Base-by-base conservation (phyloP, 2,329 filamentous ascomycete species). In the Claviceps quebecensis region DNA sequence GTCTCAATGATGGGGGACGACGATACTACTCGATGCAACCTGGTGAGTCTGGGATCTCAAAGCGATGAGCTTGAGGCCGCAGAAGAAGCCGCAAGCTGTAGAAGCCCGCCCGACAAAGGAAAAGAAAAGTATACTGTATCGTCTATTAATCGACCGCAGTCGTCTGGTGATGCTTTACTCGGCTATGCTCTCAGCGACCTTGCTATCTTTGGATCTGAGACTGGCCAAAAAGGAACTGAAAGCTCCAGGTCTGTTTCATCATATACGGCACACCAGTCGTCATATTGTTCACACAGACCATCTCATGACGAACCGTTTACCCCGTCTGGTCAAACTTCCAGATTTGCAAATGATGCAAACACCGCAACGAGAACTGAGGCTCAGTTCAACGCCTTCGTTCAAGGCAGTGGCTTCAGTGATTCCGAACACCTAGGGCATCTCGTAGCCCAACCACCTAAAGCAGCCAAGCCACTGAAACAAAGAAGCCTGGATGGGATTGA, bases 401-500 rank as follows among this genome's bases (percentile, higher is more conserved):
- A 14, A 19, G 36, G 44, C 16, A 46, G 22, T 34, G 23, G 44
- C 36, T 45, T n/a, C 5, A 37, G 23, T 17, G 43, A 38, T 16
- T 19, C 7, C 23, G 9, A 14, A 34, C 36, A 29, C 11, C 2
- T 22, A 13, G 36, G 17, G 17, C 36, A 29, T 26, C 16, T 46
- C 36, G 14, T 29, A n/a, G 16, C 41, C 9, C 41, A 37, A 17
- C 17, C 43, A 29, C 16, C 14, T 2, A 9, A 40, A 3, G 2
- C 43, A 19, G 34, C 67, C 11, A 59, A 67, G 22, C 16, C 16
- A 34, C 23, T 14, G 40, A 8, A 23, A 17, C 29, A 49, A 22
- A 17, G 29, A 38, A 7, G 17, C 13, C 58, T 58, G 41, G 55
- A 62, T 48, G 62, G 64, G 23, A 57, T 56, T 50, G 54, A 56